Evolutionary conservation across 2,329 filamentous ascomycete genomes (phyloP), one percentile per base, ranked within the genome.

Genomic region (Hypoxylon sp.): DNA sequence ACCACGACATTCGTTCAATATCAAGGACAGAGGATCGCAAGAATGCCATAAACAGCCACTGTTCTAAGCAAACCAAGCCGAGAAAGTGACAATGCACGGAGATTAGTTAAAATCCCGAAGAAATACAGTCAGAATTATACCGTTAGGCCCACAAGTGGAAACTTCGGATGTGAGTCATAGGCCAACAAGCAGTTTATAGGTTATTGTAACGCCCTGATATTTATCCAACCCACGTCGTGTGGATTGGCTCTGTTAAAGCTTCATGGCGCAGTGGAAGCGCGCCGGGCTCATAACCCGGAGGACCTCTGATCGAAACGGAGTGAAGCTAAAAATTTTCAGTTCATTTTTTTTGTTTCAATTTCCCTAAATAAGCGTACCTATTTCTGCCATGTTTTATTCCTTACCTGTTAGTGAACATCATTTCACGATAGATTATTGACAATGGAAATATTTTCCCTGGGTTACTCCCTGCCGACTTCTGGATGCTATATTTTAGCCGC

Each of bases 241-340:
- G 37, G 37, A 9, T 17, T 17, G 37, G 8, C 17, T 5, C 22
- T 17, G 14, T n/a, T 44, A 2, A 33, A 65, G 62, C 62, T 65
- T 65, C 62, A 65, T 65, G 62, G 62, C 62, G 62, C 62, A 65
- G 62, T 59, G 62, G 62, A 59, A 65, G 62, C 62, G 62, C 55
- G 62, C 62, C 62, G 55, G 62, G 62, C 62, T 65, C 62, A 65
- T 65, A 65, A 59, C 62, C 62, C 55, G 62, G 62, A 65, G 62
- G 62, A 54, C 62, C 62, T 65, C 62, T 22, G 62, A 59, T 65
- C 62, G 62, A 65, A 65, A 65, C 62, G 54, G 62, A 65, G 62
- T 65, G 62, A 42, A 65, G 62, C 62, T 65, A 57, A 22, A 6
- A 17, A n/a, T 58, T 58, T 37, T 31, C 22, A 24, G 5, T 13